phyloP scores from a whole-genome alignment of 306 rosid species.

The Vigna radiata region DNA sequence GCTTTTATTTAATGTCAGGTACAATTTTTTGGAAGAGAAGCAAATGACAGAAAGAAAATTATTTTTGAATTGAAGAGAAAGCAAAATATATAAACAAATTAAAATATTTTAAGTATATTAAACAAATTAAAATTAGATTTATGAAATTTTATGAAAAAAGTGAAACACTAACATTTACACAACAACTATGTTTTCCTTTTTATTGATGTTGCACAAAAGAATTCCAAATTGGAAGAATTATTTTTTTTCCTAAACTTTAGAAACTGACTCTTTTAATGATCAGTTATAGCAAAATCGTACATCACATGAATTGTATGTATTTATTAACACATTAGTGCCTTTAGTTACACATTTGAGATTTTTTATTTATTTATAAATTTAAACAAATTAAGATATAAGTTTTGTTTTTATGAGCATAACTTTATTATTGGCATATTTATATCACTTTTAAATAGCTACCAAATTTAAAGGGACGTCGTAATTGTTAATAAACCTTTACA shows the following conservation, averaged over 20 bases:
- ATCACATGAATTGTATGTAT: constrained; percentile 9
- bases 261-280: background rate
- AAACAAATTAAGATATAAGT: background rate
- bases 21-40: too few relatives aligned
- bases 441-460: background rate
- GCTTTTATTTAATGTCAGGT: too few relatives aligned
- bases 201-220: background rate
- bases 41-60: too few relatives aligned
- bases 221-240: background rate
- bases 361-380: background rate
- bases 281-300: constrained; percentile 24
- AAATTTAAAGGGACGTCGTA: background rate
- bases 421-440: background rate
- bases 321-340: background rate
- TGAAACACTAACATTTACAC: background rate
- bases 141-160: background rate
- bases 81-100: too few relatives aligned
- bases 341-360: background rate
- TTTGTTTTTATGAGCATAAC: background rate
- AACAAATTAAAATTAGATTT: background rate
- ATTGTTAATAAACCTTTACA: background rate
- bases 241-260: background rate
- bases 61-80: too few relatives aligned
- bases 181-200: background rate
- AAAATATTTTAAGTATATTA: background rate